Evolutionary conservation across 2,329 filamentous ascomycete genomes (phyloP), one percentile per base, ranked within the genome.

Genomic region (Stagonosporopsis rhizophila): DNA sequence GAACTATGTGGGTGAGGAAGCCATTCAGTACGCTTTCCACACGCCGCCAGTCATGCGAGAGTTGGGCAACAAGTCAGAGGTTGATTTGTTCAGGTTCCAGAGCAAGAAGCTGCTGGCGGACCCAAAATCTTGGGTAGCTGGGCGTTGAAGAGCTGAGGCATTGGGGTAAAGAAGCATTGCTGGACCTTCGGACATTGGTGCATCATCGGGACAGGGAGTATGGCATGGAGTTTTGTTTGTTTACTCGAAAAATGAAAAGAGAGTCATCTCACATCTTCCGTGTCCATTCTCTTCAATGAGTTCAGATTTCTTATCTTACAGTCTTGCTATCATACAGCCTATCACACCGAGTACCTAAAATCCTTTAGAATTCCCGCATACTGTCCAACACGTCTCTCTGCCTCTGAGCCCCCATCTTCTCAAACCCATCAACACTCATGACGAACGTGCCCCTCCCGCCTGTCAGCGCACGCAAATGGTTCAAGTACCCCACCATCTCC

Each of bases 401-500:
- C 69, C 88, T 78, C 69, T 83, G 84, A 37, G 78, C 78, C 37
- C 81, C 83, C 80, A 91, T 86, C 69, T 81, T 83, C 78, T 91
- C 88, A 74, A 90, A 91, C 34, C 83, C 82, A 78, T 91, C 88
- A 44, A 90, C 85, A 59, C 79, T 84, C 89, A 91, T 91, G 4
- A 90, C 85, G 73, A 91, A 91, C 1, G 88, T 90, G 0, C 88
- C 89, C 52, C 95, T 83, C 0, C 95, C 95, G 2, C 89, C 90
- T 3, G 94, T 99, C 80, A 96, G 83, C 76, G 91, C 93, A 48
- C 95, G 83, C 61, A 99, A 78, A 72, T 96, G 91, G 73, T 92
- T 91, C 66, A 98, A 81, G 75, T 98, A 99, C 38, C 94, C 91
- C 32, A 98, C 88, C 91, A 98, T 97, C 77, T 98, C 94, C 78